Evolutionary conservation across 2,329 filamentous ascomycete species (phyloP).

Genomic region (Apiospora sp.): DNA sequence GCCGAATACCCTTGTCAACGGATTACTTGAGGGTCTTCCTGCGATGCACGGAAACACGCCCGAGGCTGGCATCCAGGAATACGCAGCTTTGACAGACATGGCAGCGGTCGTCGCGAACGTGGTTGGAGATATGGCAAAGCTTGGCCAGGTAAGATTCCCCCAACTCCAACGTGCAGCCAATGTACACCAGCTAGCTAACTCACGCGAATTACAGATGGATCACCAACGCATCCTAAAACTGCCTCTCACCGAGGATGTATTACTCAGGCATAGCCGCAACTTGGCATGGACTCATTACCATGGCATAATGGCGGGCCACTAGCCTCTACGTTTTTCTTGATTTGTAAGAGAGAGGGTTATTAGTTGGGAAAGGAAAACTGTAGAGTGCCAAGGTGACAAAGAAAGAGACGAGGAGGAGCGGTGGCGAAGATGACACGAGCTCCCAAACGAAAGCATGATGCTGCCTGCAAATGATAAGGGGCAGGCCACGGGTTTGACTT

Average conservation of each 20-base stretch:
- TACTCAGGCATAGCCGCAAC: constrained; percentile 44
- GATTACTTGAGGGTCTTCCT: constrained; percentile 63
- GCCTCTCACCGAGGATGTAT: constrained; percentile 44
- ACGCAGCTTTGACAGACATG: constrained; percentile 46
- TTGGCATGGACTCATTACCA: constrained; percentile 44
- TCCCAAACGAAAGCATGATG: not conserved
- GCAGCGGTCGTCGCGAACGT: constrained; percentile 44
- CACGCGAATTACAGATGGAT: constrained; percentile 36
- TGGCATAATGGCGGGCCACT: constrained; percentile 39
- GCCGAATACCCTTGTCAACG: constrained; percentile 59
- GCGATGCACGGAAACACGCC: constrained; percentile 57
- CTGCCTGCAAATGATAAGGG: constrained; percentile 16
- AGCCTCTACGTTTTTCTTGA: constrained; percentile 15
- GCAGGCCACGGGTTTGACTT: constrained; percentile 15
- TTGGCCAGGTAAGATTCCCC: constrained; percentile 39
- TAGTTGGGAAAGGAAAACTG: constrained; percentile 8
- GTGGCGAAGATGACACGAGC: not conserved
- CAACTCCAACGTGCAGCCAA: not conserved
- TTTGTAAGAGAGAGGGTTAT: not conserved
- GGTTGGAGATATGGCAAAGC: constrained; percentile 40
- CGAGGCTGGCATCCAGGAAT: constrained; percentile 42
- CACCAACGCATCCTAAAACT: constrained; percentile 42
- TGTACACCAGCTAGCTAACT: not conserved
- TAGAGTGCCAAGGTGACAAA: not conserved
- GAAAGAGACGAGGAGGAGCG: not conserved